Conservation (phyloP, 2,329 filamentous ascomycete species). For the Cordyceps farinosa region DNA sequence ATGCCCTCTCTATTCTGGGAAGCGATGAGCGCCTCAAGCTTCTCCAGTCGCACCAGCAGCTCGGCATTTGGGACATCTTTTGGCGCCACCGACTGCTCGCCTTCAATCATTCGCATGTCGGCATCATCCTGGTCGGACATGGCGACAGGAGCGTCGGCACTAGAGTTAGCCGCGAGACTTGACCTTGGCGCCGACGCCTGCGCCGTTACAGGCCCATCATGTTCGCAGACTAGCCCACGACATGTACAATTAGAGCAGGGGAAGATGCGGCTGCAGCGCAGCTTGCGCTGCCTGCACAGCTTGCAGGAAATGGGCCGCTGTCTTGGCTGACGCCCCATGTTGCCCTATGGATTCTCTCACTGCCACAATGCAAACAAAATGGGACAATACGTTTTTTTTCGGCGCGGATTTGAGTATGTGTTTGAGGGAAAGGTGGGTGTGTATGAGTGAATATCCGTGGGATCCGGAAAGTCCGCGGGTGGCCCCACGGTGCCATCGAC, state of each 20-base stretch:
- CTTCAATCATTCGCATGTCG: not conserved
- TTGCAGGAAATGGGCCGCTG: slow-evolving; percentile 35
- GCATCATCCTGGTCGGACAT: not conserved
- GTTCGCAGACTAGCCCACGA: slow-evolving; percentile 31
- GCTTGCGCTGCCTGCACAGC: slow-evolving; percentile 34
- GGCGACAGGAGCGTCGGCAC: not conserved
- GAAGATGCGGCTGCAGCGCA: slow-evolving; percentile 35
- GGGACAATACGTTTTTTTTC: not conserved
- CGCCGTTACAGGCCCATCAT: slow-evolving; percentile 12
- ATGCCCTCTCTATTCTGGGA: slow-evolving; percentile 19
- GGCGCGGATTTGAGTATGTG: slow-evolving; percentile 7
- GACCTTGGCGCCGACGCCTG: slow-evolving; percentile 8
- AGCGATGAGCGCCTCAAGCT: slow-evolving; percentile 27
- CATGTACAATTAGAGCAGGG: slow-evolving; percentile 36
- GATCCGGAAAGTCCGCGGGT: slow-evolving; percentile 18
- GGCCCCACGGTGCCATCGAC: not conserved
- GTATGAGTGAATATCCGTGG: slow-evolving; percentile 14
- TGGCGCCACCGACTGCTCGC: slow-evolving; percentile 8
- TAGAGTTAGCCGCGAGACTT: slow-evolving; percentile 8
- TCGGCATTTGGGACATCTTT: slow-evolving; percentile 23
- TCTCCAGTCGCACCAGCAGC: slow-evolving; percentile 27
- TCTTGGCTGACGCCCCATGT: slow-evolving; percentile 30
- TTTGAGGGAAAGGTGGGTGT: slow-evolving; percentile 16
- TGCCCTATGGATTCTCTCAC: slow-evolving; percentile 12
- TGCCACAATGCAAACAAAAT: slow-evolving; percentile 13